phyloP scores from a whole-genome alignment of 345 rosid genomes.

The Euphorbia tirucalli region DNA sequence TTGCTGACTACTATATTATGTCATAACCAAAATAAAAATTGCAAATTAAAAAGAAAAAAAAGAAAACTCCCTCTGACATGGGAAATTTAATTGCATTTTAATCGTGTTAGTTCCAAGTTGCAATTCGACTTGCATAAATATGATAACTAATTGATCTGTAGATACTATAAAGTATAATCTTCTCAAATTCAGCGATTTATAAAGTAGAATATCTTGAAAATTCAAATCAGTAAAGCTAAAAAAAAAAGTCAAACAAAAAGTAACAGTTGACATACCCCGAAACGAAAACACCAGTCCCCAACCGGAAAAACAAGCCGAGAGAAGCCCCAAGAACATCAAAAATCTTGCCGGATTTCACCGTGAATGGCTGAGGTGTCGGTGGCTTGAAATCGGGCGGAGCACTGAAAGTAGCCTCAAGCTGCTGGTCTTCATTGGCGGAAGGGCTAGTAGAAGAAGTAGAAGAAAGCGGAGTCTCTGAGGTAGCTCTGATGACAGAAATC shows the following conservation, averaged over 20 bases:
- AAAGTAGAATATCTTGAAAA: neutral
- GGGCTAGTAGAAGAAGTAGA: constrained; percentile 34
- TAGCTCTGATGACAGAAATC: constrained; percentile 35
- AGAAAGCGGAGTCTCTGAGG: constrained; percentile 34
- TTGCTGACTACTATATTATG: neutral
- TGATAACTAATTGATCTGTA: neutral
- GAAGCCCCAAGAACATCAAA: constrained; percentile 66
- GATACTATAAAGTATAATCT: neutral
- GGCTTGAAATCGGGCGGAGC: constrained; percentile 66
- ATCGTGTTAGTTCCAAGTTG: too few relatives aligned
- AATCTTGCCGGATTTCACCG: constrained; percentile 52
- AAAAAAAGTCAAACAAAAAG: neutral
- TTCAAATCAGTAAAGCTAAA: neutral
- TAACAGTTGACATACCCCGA: constrained; percentile 48
- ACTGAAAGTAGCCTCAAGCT: constrained; percentile 27
- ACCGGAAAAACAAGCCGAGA: constrained; percentile 61
- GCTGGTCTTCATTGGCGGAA: constrained; percentile 29
- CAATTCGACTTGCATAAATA: too few relatives aligned
- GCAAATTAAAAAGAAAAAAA: too few relatives aligned
- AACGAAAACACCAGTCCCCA: constrained; percentile 76
- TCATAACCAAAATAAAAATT: too few relatives aligned
- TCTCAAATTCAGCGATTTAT: neutral
- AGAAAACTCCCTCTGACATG: too few relatives aligned
- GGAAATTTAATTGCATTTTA: too few relatives aligned
- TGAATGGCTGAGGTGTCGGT: constrained; percentile 70